Conservation (phyloP, 768 basidiomycete genomes). For the Piloderma croceum region DNA sequence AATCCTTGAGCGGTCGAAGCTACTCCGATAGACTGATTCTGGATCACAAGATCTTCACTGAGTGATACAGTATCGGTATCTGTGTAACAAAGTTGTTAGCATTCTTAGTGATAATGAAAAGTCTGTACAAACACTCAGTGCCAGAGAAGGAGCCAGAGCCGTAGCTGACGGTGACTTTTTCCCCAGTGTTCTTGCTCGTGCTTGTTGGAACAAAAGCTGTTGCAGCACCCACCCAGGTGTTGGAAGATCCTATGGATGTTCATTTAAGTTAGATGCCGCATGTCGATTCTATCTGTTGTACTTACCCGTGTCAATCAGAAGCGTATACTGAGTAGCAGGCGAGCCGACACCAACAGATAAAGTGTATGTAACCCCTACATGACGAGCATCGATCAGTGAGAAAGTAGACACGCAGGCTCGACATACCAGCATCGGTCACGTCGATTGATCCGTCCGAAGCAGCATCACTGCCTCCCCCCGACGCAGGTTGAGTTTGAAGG, state of each 20-base stretch:
- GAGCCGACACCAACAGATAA: constrained; percentile 46
- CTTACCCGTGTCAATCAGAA: constrained; percentile 56
- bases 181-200: constrained; percentile 38
- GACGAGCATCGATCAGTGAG: constrained; percentile 6
- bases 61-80: constrained; percentile 46
- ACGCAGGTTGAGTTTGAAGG: constrained; percentile 13
- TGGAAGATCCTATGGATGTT: constrained; percentile 34
- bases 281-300: neutral
- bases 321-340: constrained; percentile 42
- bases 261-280: neutral
- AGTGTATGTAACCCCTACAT: constrained; percentile 47
- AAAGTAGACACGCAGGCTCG: constrained; percentile 4
- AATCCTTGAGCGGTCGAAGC: constrained; percentile 40
- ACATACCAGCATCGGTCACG: constrained; percentile 48
- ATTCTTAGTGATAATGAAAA: constrained; percentile 1
- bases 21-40: constrained; percentile 45
- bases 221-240: constrained; percentile 54
- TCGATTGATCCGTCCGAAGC: constrained; percentile 35
- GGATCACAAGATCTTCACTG: constrained; percentile 34
- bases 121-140: constrained; percentile 39
- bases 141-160: constrained; percentile 51
- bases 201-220: constrained; percentile 40
- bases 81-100: neutral
- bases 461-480: constrained; percentile 3
- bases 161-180: constrained; percentile 41